phyloP scores from a whole-genome alignment of 164 flowering plant genomes.

The Litsea cubeba region DNA sequence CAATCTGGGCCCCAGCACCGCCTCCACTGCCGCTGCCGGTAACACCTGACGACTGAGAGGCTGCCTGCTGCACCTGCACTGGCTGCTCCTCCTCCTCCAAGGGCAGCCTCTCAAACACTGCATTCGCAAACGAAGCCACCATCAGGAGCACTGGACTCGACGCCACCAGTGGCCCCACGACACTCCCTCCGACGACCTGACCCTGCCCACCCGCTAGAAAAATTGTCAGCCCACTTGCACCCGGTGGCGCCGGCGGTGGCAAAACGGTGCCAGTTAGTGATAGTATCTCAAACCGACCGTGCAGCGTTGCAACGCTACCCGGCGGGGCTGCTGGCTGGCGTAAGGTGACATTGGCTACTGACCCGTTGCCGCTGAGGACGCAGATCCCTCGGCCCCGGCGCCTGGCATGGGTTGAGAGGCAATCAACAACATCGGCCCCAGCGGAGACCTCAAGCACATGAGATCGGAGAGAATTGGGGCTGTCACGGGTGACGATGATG shows the following conservation, averaged over 20 bases:
- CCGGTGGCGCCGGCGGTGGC: conserved; percentile 32
- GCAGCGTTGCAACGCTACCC: conserved; percentile 20
- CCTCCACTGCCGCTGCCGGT: conserved; percentile 29
- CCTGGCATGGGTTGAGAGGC: conserved; percentile 16
- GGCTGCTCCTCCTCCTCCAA: conserved; percentile 15
- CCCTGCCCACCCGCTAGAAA: conserved; percentile 28
- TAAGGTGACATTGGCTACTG: conserved; percentile 22
- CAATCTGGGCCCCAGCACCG: conserved; percentile 18
- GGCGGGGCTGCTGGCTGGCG: conserved; percentile 20
- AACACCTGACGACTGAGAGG: conserved; percentile 44
- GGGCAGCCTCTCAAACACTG: conserved; percentile 25
- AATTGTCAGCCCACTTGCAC: conserved; percentile 18
- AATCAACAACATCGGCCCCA: conserved; percentile 22
- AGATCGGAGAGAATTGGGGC: conserved; percentile 25
- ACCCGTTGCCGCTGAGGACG: conserved; percentile 21
- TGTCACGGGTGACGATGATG: conserved; percentile 25
- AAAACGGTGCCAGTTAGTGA: conserved; percentile 24
- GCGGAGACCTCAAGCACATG: conserved; percentile 26
- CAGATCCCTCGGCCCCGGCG: conserved; percentile 26
- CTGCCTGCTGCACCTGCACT: conserved; percentile 16
- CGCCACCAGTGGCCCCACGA: conserved; percentile 22
- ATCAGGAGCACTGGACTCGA: conserved; percentile 20
- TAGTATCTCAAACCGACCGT: conserved; percentile 26
- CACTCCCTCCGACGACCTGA: conserved; percentile 26
- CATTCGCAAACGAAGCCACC: conserved; percentile 29